These are phyloP conservation scores for Cystobasidium pallidum DNA, from an alignment of 1,284 basidiomycete species.

Conservation along the genomic window DNA sequence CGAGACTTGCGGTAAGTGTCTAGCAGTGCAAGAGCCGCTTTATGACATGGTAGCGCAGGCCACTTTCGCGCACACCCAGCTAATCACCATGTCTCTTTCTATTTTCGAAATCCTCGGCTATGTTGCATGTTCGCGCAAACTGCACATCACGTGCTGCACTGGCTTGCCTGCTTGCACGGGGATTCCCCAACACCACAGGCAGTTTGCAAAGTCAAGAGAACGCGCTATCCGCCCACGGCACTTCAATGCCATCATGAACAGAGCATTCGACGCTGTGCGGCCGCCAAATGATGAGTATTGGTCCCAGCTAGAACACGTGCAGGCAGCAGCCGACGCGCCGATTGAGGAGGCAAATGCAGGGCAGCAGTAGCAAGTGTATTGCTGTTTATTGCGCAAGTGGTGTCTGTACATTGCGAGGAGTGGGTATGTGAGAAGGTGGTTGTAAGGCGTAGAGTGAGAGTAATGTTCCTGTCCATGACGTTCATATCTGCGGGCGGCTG, in stretches of 20 bases:
- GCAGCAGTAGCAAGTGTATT: no score
- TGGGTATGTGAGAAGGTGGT: background rate
- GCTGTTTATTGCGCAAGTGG: no score
- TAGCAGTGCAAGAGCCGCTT: no score
- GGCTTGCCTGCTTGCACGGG: background rate
- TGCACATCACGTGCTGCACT: background rate
- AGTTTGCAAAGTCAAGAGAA: conserved; percentile 2
- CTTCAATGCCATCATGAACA: conserved; percentile 12
- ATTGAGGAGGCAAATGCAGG: background rate
- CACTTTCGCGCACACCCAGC: background rate
- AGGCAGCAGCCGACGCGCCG: background rate
- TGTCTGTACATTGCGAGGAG: no score
- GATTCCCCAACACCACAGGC: background rate
- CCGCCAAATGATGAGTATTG: conserved; percentile 27
- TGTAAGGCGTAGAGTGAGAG: background rate
- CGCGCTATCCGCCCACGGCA: conserved; percentile 1
- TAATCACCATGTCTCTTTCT: no score
- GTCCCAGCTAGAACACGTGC: conserved; percentile 34
- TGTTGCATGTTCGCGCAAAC: no score
- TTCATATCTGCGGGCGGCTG: no score
- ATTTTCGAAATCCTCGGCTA: no score
- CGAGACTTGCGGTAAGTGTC: conserved; percentile 24
- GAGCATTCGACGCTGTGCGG: conserved; percentile 20
- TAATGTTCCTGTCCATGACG: no score
- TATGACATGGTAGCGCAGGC: background rate